These are phyloP conservation scores for Melaleuca alternifolia DNA, from an alignment of 345 rosid genomes.

Conservation along the genomic window DNA sequence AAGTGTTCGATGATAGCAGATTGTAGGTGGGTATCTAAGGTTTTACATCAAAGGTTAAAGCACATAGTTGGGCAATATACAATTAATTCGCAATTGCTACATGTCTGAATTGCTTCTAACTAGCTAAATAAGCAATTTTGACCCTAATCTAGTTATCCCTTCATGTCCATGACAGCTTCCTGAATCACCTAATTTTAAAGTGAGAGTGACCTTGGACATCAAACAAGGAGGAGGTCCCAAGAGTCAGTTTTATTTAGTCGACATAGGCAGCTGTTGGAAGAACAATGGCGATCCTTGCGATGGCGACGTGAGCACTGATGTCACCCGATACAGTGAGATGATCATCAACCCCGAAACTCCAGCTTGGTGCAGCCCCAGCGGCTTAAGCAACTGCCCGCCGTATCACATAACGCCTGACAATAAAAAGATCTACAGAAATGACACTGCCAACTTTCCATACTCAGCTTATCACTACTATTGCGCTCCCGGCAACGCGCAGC, in stretches of 20 bases:
- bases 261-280: conserved; percentile 84
- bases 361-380: conserved; percentile 38
- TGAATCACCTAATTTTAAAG: conserved; percentile 61
- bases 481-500: conserved; percentile 49
- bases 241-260: conserved; percentile 71
- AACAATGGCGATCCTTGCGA: conserved; percentile 58
- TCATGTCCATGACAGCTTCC: conserved; percentile 40
- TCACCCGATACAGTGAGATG: conserved; percentile 67
- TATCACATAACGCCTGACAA: conserved; percentile 45
- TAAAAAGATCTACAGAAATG: conserved; percentile 40
- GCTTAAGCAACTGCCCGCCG: conserved; percentile 41
- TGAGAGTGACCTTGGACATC: conserved; percentile 37
- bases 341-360: conserved; percentile 46
- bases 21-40: neutral
- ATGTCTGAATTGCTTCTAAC: neutral
- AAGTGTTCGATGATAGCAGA: neutral
- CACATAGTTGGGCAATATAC: neutral
- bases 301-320: conserved; percentile 58
- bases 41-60: neutral
- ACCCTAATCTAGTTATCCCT: neutral
- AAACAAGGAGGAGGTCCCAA: conserved; percentile 67
- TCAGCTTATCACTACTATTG: conserved; percentile 61
- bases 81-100: neutral
- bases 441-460: conserved; percentile 37
- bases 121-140: neutral